Conservation (phyloP, 202 grass and related monocot species). For the Eragrostis tef region DNA sequence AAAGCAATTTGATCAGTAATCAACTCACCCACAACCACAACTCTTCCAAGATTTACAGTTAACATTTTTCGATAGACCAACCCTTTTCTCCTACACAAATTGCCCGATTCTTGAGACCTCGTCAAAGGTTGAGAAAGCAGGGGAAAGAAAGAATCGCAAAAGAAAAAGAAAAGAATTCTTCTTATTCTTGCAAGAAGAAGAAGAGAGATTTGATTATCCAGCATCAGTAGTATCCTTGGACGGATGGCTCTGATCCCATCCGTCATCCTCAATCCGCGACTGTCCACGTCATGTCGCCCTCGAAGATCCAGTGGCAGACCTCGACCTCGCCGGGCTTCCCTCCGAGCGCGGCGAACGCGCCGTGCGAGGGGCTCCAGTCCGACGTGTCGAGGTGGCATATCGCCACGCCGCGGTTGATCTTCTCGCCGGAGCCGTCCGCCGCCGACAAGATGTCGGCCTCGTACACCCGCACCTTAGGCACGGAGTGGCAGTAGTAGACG, state of each 20-base stretch:
- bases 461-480: constrained; percentile 80
- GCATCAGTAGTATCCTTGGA: neutral
- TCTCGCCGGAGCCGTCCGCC: constrained; percentile 7
- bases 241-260: neutral
- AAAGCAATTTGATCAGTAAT: constrained; percentile 55
- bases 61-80: constrained; percentile 39
- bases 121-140: constrained; percentile 33
- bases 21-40: constrained; percentile 25
- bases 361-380: constrained; percentile 71
- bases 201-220: neutral
- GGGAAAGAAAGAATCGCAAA: constrained; percentile 6
- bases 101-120: constrained; percentile 42
- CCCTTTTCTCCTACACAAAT: constrained; percentile 47
- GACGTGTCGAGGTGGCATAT: constrained; percentile 95
- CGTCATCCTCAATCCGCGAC: constrained; percentile 52
- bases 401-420: constrained; percentile 76
- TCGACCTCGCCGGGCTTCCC: constrained; percentile 73
- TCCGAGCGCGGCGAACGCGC: constrained; percentile 67
- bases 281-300: constrained; percentile 94
- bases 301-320: constrained; percentile 95
- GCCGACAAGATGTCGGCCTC: constrained; percentile 62
- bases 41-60: constrained; percentile 44
- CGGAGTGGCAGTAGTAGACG: constrained; percentile 90
- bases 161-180: constrained; percentile 10
- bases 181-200: constrained; percentile 43